Evolutionary conservation across 2,329 filamentous ascomycete genomes (phyloP).

Genomic region (Colletotrichum lindemuthianum): DNA sequence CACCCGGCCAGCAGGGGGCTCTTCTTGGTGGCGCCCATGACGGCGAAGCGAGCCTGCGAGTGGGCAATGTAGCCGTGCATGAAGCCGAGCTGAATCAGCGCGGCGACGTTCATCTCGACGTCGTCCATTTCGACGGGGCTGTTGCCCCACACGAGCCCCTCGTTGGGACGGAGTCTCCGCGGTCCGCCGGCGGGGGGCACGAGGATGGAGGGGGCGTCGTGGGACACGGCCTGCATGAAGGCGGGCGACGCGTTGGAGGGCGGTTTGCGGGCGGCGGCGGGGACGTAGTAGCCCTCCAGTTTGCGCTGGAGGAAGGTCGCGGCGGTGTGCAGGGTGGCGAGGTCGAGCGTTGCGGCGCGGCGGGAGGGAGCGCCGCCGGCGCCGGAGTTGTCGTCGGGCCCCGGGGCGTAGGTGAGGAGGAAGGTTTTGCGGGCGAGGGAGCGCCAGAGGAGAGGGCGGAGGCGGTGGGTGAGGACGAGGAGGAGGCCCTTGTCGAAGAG

Average conservation of each 20-base stretch:
- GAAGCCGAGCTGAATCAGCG: constrained; percentile 81
- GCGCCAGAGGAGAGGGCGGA: constrained; percentile 86
- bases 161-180: constrained; percentile 62
- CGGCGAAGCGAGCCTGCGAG: constrained; percentile 79
- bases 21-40: constrained; percentile 76
- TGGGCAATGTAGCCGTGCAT: constrained; percentile 88
- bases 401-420: constrained; percentile 78
- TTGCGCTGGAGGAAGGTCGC: constrained; percentile 73
- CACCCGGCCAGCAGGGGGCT: constrained; percentile 77
- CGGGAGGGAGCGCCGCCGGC: constrained; percentile 55
- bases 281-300: constrained; percentile 66
- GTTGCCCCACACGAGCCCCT: constrained; percentile 73
- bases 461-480: constrained; percentile 78
- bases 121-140: constrained; percentile 68
- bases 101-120: constrained; percentile 81
- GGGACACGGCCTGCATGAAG: constrained; percentile 62
- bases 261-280: constrained; percentile 42
- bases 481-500: constrained; percentile 81
- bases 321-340: constrained; percentile 73
- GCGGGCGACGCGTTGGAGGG: constrained; percentile 50
- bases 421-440: constrained; percentile 83
- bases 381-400: constrained; percentile 57
- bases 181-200: constrained; percentile 58
- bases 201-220: constrained; percentile 56
- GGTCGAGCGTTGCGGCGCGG: constrained; percentile 78